Percentiles rank a stretch among this genome's conserved stretches.
Evolutionary conservation across 2,329 filamentous ascomycete species (phyloP).

Genomic region (Paecilomyces dactylethromorphus): DNA sequence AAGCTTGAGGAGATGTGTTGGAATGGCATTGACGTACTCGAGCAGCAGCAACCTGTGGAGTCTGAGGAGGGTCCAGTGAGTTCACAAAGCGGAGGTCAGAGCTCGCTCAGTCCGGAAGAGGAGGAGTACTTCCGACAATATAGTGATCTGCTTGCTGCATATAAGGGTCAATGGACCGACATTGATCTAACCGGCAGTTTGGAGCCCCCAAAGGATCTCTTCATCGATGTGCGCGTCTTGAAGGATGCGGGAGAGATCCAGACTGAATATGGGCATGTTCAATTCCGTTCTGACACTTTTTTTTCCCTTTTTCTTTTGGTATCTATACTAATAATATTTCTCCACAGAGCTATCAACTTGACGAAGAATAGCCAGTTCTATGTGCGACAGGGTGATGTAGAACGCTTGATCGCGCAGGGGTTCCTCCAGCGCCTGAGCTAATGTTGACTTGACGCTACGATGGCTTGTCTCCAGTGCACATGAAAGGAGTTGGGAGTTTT

Average conservation of each 20-base stretch:
- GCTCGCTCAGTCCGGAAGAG: conserved; percentile 87
- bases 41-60: conserved; percentile 51
- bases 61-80: conserved; percentile 29
- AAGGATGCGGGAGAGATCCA: conserved; percentile 98
- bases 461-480: not conserved
- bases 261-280: conserved; percentile 88
- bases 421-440: conserved; percentile 86
- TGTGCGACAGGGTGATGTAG: conserved; percentile 90
- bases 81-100: conserved; percentile 49
- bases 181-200: conserved; percentile 91
- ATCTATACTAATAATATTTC: not conserved
- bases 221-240: conserved; percentile 91
- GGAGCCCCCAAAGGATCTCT: conserved; percentile 89
- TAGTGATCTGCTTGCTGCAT: conserved; percentile 84
- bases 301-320: no score
- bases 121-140: conserved; percentile 94
- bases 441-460: conserved; percentile 25
- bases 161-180: conserved; percentile 98
- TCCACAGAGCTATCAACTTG: conserved; percentile 75
- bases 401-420: conserved; percentile 86
- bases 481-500: conserved; percentile 1
- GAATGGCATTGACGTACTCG: conserved; percentile 77
- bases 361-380: conserved; percentile 99
- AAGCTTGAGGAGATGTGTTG: conserved; percentile 92
- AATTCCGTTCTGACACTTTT: not conserved